Evolutionary conservation across 1,284 basidiomycete genomes (phyloP).

Genomic region (Erythrobasidium hasegawianum): DNA sequence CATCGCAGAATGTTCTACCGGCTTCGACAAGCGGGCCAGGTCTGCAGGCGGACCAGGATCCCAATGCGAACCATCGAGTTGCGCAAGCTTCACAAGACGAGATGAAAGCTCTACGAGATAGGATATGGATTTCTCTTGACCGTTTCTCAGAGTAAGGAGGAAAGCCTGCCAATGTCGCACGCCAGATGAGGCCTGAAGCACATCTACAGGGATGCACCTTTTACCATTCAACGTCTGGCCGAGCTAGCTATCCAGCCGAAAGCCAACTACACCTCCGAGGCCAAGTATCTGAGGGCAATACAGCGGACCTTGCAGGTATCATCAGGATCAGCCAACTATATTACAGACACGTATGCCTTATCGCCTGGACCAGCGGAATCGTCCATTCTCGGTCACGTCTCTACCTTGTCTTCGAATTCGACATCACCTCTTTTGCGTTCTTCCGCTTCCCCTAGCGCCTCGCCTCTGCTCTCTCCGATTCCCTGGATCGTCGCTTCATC

Average conservation of each 20-base stretch:
- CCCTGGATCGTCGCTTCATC: conserved; percentile 45
- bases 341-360: conserved; percentile 63
- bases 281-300: conserved; percentile 86
- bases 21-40: conserved; percentile 9
- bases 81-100: neutral
- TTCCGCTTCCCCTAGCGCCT: conserved; percentile 49
- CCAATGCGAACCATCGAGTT: neutral
- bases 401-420: conserved; percentile 18
- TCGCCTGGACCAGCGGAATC: conserved; percentile 53
- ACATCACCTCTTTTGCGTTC: conserved; percentile 16
- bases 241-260: conserved; percentile 73
- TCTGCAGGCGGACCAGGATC: neutral
- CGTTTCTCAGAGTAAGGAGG: conserved; percentile 15
- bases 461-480: conserved; percentile 22
- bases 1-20: neutral
- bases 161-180: neutral
- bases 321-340: conserved; percentile 54
- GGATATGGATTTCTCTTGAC: conserved; percentile 25
- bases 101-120: conserved; percentile 10
- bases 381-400: conserved; percentile 28
- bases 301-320: conserved; percentile 82
- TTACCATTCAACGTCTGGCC: conserved; percentile 86
- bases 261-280: conserved; percentile 68
- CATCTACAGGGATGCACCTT: conserved; percentile 57
- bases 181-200: neutral